phyloP scores from a whole-genome alignment of 768 basidiomycete species.

The Boletus rubescentipes region DNA sequence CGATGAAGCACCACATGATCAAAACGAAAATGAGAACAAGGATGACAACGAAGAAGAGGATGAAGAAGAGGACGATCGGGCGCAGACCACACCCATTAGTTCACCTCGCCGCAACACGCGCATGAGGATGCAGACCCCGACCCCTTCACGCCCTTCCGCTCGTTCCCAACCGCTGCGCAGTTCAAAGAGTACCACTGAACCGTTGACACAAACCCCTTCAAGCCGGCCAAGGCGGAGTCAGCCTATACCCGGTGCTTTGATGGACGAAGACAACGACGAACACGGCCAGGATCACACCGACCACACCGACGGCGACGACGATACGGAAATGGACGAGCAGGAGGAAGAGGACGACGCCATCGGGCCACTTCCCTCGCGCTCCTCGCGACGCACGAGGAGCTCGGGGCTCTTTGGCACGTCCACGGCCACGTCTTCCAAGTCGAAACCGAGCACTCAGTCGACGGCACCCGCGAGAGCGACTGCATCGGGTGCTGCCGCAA shows the following conservation, averaged over 20 bases:
- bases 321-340: constrained; percentile 26
- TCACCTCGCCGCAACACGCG: constrained; percentile 17
- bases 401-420: constrained; percentile 13
- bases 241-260: constrained; percentile 45
- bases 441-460: constrained; percentile 8
- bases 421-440: constrained; percentile 4
- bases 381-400: constrained; percentile 22
- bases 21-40: constrained; percentile 19
- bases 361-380: constrained; percentile 31
- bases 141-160: constrained; percentile 13
- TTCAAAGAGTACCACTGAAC: constrained; percentile 2
- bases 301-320: constrained; percentile 23
- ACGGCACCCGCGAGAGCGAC: neutral
- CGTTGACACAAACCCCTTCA: constrained; percentile 1
- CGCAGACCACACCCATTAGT: constrained; percentile 6
- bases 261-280: constrained; percentile 38
- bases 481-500: neutral
- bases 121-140: constrained; percentile 6
- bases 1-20: constrained; percentile 14
- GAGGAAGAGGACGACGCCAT: constrained; percentile 36
- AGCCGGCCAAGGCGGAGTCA: constrained; percentile 18
- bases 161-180: constrained; percentile 12
- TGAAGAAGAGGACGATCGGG: constrained; percentile 8
- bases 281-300: constrained; percentile 21
- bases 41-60: constrained; percentile 31